Evolutionary conservation across 768 basidiomycete species (phyloP).

Genomic region (Leccinum broughii): DNA sequence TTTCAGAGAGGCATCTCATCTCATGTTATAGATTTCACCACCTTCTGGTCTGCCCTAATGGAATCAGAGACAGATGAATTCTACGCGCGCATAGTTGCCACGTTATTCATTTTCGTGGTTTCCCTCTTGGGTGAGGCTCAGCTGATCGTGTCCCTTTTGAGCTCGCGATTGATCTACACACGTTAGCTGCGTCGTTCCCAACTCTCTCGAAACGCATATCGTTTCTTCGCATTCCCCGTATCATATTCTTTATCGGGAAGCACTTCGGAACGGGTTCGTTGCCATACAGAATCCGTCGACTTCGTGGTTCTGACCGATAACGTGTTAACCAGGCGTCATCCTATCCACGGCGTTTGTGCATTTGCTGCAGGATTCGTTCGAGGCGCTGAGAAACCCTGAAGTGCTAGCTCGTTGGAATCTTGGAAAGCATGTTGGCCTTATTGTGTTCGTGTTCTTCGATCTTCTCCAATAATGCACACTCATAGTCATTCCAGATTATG

Average conservation of each 20-base stretch:
- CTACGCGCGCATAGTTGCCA: conserved; percentile 16
- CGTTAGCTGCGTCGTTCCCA: conserved; percentile 71
- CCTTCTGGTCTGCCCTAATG: not conserved
- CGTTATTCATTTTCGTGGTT: conserved; percentile 50
- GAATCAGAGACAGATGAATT: conserved; percentile 1
- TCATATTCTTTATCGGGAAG: conserved; percentile 82
- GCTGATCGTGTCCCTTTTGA: not conserved
- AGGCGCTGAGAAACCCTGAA: conserved; percentile 47
- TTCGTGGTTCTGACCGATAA: not conserved
- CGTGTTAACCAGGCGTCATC: conserved; percentile 58
- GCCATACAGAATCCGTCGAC: not conserved
- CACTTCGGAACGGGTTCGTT: conserved; percentile 75
- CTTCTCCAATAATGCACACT: not conserved
- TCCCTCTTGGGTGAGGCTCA: conserved; percentile 63
- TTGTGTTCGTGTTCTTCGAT: conserved; percentile 58
- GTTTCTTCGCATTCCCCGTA: conserved; percentile 59
- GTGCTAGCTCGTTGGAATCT: conserved; percentile 51
- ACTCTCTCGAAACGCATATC: conserved; percentile 55
- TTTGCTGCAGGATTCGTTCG: conserved; percentile 75
- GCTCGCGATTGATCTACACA: not conserved
- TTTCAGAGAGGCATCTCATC: not conserved
- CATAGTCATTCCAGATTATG: conserved; percentile 44
- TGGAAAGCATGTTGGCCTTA: conserved; percentile 63
- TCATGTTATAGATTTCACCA: not conserved
- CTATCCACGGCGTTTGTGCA: conserved; percentile 83